phyloP scores from a whole-genome alignment of 2,329 filamentous ascomycete genomes.

The Fusarium denticulatum region DNA sequence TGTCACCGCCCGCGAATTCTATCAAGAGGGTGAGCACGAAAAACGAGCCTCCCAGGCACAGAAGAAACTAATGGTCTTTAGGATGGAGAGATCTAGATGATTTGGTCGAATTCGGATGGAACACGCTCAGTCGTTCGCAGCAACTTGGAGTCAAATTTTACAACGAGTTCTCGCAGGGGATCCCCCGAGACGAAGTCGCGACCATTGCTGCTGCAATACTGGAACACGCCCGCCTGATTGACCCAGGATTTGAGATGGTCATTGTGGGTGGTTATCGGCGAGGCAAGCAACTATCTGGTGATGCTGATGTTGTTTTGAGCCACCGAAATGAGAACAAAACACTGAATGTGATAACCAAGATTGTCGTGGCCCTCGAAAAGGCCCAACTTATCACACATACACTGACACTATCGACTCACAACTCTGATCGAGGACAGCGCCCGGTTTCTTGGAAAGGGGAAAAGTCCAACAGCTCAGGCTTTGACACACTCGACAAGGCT shows the following conservation, averaged over 20 bases:
- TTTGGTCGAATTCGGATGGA: constrained; percentile 84
- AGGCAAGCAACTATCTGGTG: constrained; percentile 77
- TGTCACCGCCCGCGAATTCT: constrained; percentile 83
- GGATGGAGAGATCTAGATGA: constrained; percentile 88
- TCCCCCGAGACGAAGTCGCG: constrained; percentile 79
- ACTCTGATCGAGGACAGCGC: constrained; percentile 76
- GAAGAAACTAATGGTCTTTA: constrained; percentile 29
- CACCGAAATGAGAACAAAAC: constrained; percentile 79
- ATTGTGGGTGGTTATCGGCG: constrained; percentile 86
- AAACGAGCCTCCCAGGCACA: not conserved
- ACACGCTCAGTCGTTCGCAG: constrained; percentile 77
- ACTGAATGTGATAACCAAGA: constrained; percentile 72
- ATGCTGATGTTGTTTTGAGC: constrained; percentile 87
- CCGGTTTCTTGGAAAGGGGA: constrained; percentile 64
- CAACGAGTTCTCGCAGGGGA: constrained; percentile 79
- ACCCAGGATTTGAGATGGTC: constrained; percentile 63
- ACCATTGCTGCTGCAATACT: constrained; percentile 72
- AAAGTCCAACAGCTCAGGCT: constrained; percentile 64
- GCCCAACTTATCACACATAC: constrained; percentile 83
- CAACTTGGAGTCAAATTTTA: constrained; percentile 96
- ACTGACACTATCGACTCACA: constrained; percentile 74
- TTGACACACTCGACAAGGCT: constrained; percentile 91
- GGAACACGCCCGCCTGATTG: constrained; percentile 71
- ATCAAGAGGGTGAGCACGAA: constrained; percentile 62
- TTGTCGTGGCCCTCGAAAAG: constrained; percentile 76